phyloP scores from a whole-genome alignment of 2,329 filamentous ascomycete genomes.

The Colletotrichum magnum region DNA sequence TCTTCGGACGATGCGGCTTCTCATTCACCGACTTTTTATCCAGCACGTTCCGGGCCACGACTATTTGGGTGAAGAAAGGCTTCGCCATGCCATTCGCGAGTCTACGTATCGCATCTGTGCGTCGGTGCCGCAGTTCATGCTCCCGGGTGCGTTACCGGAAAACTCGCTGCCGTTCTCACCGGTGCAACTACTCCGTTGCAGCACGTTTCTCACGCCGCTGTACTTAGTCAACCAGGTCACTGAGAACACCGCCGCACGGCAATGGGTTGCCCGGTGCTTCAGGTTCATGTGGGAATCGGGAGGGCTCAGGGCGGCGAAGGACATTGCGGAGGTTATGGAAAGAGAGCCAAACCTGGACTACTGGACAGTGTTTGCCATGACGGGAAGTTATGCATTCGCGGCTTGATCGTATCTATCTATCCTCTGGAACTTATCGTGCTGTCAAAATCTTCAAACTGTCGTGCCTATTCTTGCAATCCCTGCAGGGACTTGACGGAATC shows the following conservation, averaged over 20 bases:
- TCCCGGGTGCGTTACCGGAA: conserved; percentile 7
- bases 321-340: conserved; percentile 35
- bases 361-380: conserved; percentile 44
- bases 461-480: conserved; percentile 1
- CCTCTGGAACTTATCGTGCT: background rate
- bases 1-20: conserved; percentile 42
- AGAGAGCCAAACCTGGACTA: conserved; percentile 34
- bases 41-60: background rate
- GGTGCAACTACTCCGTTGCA: conserved; percentile 42
- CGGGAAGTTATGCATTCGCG: conserved; percentile 47
- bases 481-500: conserved; percentile 49
- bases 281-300: conserved; percentile 42
- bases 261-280: conserved; percentile 40
- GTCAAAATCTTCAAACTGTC: background rate
- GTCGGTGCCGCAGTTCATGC: conserved; percentile 42
- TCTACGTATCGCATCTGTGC: conserved; percentile 37
- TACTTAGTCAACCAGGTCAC: conserved; percentile 42
- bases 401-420: conserved; percentile 19
- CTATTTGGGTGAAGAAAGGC: background rate
- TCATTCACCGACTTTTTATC: conserved; percentile 37
- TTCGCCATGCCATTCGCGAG: background rate
- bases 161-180: conserved; percentile 40
- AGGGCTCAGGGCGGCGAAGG: conserved; percentile 35
- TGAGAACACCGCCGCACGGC: conserved; percentile 3
- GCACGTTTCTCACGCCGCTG: conserved; percentile 41